Evolutionary conservation across 176 grass and related monocot species (phyloP).

Genomic region (Paspalum notatum): DNA sequence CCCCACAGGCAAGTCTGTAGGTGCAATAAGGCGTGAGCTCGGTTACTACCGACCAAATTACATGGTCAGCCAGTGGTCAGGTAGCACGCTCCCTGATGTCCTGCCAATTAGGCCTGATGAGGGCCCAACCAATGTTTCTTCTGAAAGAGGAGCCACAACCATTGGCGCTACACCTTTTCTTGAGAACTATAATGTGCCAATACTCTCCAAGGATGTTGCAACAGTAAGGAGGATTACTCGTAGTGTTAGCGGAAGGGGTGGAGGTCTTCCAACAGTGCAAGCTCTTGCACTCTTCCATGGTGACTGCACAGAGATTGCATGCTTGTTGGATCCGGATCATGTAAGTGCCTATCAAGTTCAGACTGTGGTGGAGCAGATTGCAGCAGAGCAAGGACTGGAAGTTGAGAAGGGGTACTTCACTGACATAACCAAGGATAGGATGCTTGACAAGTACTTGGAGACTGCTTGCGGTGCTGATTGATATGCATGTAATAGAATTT

Average conservation of each 20-base stretch:
- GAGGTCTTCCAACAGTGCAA: conserved; percentile 60
- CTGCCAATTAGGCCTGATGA: conserved; percentile 51
- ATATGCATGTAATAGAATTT: conserved; percentile 4
- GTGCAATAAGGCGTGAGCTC: conserved; percentile 53
- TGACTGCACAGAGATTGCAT: conserved; percentile 63
- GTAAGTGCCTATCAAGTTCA: conserved; percentile 56
- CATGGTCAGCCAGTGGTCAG: conserved; percentile 54
- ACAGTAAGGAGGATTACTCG: conserved; percentile 57
- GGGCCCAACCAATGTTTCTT: conserved; percentile 35
- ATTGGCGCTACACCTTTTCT: conserved; percentile 58
- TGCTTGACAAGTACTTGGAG: conserved; percentile 60
- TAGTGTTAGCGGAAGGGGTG: conserved; percentile 54
- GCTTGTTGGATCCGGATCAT: conserved; percentile 55
- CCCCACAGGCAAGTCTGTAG: conserved; percentile 42
- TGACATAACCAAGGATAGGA: conserved; percentile 63
- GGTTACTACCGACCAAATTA: conserved; percentile 60
- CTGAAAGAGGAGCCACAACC: conserved; percentile 47
- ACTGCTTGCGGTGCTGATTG: conserved; percentile 28
- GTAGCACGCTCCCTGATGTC: conserved; percentile 37
- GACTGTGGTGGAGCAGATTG: conserved; percentile 52
- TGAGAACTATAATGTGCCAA: conserved; percentile 59
- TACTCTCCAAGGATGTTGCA: conserved; percentile 47
- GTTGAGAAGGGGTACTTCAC: conserved; percentile 77
- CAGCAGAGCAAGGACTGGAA: conserved; percentile 52
- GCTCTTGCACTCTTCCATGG: conserved; percentile 57